Percentiles rank a stretch among this genome's conserved stretches.
These are phyloP conservation scores for Tripterygium wilfordii DNA, from an alignment of 177 flowering plant species.

Conservation along the genomic window DNA sequence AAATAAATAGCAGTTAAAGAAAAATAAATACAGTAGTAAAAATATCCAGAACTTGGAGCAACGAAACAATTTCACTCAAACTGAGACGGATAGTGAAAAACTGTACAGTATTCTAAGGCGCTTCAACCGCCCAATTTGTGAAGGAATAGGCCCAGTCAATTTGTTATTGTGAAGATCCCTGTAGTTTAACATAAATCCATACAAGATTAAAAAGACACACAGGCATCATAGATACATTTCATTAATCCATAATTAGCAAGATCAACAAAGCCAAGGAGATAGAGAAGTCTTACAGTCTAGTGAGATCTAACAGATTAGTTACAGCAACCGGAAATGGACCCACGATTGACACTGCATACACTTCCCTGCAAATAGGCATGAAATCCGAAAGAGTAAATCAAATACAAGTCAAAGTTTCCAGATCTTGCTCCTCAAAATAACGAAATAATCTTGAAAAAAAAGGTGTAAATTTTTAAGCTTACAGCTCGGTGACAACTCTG, in stretches of 20 bases:
- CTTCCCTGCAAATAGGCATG: conserved; percentile 95
- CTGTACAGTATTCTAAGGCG: conserved; percentile 86
- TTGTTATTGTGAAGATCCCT: conserved; percentile 99
- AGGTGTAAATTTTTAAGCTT: too few relatives aligned
- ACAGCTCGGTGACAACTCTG: conserved; percentile 91
- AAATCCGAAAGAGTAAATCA: too few relatives aligned
- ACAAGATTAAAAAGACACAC: too few relatives aligned
- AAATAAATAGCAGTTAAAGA: conserved; percentile 3
- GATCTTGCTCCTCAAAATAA: too few relatives aligned
- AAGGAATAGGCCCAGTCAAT: conserved; percentile 94
- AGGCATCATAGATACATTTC: too few relatives aligned
- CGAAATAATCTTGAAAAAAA: too few relatives aligned
- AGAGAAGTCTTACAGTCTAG: conserved; percentile 71
- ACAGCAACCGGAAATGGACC: conserved; percentile 97
- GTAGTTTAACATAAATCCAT: conserved; percentile 14
- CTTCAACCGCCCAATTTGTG: conserved; percentile 89
- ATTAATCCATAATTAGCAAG: too few relatives aligned
- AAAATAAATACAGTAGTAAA: not conserved
- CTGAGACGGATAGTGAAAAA: not conserved
- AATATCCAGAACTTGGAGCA: not conserved
- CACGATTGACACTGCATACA: conserved; percentile 94
- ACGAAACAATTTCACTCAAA: too few relatives aligned
- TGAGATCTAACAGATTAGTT: conserved; percentile 86
- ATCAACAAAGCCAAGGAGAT: not conserved
- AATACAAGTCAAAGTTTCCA: too few relatives aligned